A percentile compares a stretch with the other conserved stretches of the same genome.
These are phyloP conservation scores for Malus hybrid DNA, from an alignment of 331 rosid species.

Conservation along the genomic window DNA sequence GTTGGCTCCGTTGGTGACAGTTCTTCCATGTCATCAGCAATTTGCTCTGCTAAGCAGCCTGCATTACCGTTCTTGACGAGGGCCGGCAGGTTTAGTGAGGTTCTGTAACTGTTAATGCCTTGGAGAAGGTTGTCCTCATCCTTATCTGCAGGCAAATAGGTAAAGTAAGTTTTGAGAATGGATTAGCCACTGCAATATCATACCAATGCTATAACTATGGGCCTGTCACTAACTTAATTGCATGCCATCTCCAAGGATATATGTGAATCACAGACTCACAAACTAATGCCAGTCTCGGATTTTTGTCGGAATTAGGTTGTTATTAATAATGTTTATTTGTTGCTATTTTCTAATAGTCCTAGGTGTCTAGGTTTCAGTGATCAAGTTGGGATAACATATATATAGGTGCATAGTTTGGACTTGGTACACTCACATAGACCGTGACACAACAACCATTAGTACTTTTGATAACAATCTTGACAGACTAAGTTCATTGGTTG, in stretches of 20 bases:
- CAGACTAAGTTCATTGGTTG: too few relatives aligned
- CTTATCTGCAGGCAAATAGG: constrained; percentile 20
- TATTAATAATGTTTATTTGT: too few relatives aligned
- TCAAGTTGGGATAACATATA: too few relatives aligned
- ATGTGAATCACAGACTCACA: background rate
- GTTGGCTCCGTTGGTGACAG: constrained; percentile 20
- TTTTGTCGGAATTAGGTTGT: too few relatives aligned
- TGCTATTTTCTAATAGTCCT: too few relatives aligned
- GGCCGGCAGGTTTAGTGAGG: constrained; percentile 25
- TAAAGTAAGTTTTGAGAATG: background rate
- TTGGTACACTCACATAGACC: too few relatives aligned
- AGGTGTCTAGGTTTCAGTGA: too few relatives aligned
- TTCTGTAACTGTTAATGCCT: constrained; percentile 69
- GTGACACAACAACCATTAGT: too few relatives aligned
- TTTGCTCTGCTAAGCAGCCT: constrained; percentile 52
- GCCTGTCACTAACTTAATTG: background rate
- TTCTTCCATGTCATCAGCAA: constrained; percentile 57
- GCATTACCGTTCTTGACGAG: constrained; percentile 46
- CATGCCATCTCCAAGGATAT: background rate
- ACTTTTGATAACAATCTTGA: too few relatives aligned
- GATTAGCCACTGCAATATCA: background rate
- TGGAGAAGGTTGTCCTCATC: constrained; percentile 55
- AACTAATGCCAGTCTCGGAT: too few relatives aligned
- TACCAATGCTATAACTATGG: background rate
- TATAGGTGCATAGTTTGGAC: too few relatives aligned